Evolutionary conservation across 2,329 filamentous ascomycete species (phyloP), one percentile per base, ranked within the genome.

Genomic region (Sphaceloma murrayae): DNA sequence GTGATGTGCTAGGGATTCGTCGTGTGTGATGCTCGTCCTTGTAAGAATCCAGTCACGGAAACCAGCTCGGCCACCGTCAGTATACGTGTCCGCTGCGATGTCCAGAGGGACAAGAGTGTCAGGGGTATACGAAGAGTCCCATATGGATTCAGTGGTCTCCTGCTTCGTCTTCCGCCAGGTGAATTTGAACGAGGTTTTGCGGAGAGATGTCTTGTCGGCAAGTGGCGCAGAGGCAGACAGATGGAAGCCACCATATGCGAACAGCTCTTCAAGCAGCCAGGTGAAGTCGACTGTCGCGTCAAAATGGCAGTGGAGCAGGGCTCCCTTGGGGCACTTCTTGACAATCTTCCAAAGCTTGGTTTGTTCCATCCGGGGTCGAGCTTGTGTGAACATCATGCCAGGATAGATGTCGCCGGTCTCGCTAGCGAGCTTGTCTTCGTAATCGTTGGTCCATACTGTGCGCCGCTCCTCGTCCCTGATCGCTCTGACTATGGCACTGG

Each of bases 301-400:
- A 58, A 93, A 68, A 62, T 96, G 88, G 32, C 85, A 85, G 66
- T 96, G 88, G 48, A 94, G 66, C 21, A 94, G 68, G 6, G 80
- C 73, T 9, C 89, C 91, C 62, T 96, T 96, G 19, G 89, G 89
- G 83, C 96, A 86, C 51, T 69, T 74, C 48, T 80, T 75, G 11
- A 94, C 74, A 54, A 95, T 91, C 51, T 78, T 73, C 86, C 86
- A 96, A 17, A 95, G 70, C 56, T 79, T 79, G 10, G 85, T 94
- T 53, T 72, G 71, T 63, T 94, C 85, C 77, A 94, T 93, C 27
- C 78, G 77, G n/a, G 79, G 75, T 62, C 87, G 89, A 53, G 86
- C 86, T 26, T 89, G 72, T 26, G 76, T 80, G 64, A 94, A 95
- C 83, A 94, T 91, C 82, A 94, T 94, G 8, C 88, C 88, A 0